These are phyloP conservation scores for Xylaria sp. DNA, from an alignment of 2,329 filamentous ascomycete genomes.

Conservation along the genomic window DNA sequence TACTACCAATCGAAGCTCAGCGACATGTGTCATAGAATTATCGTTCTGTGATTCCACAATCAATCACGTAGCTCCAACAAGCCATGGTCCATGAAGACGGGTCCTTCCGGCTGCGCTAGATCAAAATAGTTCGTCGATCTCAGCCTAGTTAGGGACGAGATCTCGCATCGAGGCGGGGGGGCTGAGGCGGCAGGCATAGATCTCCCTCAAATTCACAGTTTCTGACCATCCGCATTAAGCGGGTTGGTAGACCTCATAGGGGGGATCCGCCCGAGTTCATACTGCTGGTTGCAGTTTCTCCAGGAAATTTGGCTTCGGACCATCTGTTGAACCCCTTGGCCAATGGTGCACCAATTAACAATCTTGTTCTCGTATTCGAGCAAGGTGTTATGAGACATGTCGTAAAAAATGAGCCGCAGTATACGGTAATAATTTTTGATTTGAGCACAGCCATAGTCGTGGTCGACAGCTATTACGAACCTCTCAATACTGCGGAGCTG, in stretches of 20 bases:
- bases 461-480: constrained; percentile 11
- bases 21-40: neutral
- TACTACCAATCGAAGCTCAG: neutral
- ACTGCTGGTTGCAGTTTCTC: constrained; percentile 2
- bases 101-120: neutral
- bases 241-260: neutral
- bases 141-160: neutral
- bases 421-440: neutral
- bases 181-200: neutral
- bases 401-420: neutral
- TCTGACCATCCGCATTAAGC: neutral
- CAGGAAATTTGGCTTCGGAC: constrained; percentile 1
- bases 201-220: neutral
- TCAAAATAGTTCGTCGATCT: neutral
- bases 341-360: neutral
- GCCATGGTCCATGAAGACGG: neutral
- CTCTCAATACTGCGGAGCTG: constrained; percentile 7
- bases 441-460: neutral
- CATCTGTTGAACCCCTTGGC: neutral
- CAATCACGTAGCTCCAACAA: neutral
- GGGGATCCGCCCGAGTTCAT: constrained; percentile 11
- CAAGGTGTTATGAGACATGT: constrained; percentile 3
- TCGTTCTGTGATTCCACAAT: neutral
- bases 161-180: neutral
- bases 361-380: neutral